Evolutionary conservation across 2,329 filamentous ascomycete species (phyloP).

Genomic region (Dothistroma pini): DNA sequence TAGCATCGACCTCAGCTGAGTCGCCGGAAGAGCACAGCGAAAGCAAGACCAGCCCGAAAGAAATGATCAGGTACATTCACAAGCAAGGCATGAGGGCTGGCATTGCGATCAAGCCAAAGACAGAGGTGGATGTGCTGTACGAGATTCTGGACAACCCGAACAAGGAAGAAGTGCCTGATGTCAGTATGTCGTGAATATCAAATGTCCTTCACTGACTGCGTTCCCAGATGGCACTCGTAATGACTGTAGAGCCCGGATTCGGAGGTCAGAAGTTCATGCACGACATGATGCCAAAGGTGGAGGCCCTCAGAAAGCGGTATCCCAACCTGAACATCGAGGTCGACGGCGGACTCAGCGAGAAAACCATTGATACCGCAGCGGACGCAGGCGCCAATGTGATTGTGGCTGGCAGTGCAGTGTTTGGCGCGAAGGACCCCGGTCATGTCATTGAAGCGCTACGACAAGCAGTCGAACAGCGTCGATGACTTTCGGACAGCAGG

Average conservation of each 20-base stretch:
- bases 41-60: conserved; percentile 72
- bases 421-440: conserved; percentile 81
- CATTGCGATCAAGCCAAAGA: conserved; percentile 92
- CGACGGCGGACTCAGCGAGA: conserved; percentile 82
- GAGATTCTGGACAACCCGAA: conserved; percentile 75
- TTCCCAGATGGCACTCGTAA: conserved; percentile 88
- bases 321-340: conserved; percentile 96
- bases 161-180: conserved; percentile 78
- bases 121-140: conserved; percentile 85
- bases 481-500: conserved; percentile 29
- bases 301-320: conserved; percentile 76
- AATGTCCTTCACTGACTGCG: neutral
- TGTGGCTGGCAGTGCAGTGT: conserved; percentile 92
- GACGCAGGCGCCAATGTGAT: conserved; percentile 98
- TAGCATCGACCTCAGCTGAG: conserved; percentile 76
- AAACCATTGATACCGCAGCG: conserved; percentile 89
- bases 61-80: conserved; percentile 88
- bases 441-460: conserved; percentile 82
- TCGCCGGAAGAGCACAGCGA: conserved; percentile 67
- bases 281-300: conserved; percentile 88
- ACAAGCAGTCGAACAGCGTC: conserved; percentile 67
- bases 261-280: conserved; percentile 99
- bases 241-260: conserved; percentile 98
- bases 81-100: conserved; percentile 82
- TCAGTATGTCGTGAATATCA: conserved; percentile 48